phyloP scores from a whole-genome alignment of 139 green algal genomes.

The Tetradesmus lagerheimii region DNA sequence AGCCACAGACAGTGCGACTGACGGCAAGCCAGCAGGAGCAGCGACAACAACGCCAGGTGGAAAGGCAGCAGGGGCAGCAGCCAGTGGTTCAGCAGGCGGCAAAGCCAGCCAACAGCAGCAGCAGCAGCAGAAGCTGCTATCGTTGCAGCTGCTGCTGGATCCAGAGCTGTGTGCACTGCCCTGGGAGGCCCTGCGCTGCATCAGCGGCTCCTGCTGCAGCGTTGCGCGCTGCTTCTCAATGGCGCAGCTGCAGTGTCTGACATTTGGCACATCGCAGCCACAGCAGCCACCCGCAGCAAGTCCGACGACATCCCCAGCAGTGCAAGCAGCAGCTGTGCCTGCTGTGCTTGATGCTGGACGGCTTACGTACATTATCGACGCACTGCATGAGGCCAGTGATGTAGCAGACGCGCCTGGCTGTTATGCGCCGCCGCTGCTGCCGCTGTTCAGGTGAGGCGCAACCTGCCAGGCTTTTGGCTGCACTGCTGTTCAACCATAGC shows the following conservation, averaged over 20 bases:
- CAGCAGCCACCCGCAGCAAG: background rate
- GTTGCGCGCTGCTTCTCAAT: slow-evolving; percentile 54
- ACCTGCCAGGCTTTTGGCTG: background rate
- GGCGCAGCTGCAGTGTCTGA: slow-evolving; percentile 29
- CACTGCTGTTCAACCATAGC: too few relatives aligned
- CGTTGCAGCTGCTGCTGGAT: slow-evolving; percentile 62
- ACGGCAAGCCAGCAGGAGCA: background rate
- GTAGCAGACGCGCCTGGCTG: slow-evolving; percentile 33
- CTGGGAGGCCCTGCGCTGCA: slow-evolving; percentile 53
- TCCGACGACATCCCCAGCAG: background rate
- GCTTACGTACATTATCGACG: slow-evolving; percentile 57
- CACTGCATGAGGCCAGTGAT: slow-evolving; percentile 51
- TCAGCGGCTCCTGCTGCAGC: slow-evolving; percentile 41
- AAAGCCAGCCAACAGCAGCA: slow-evolving; percentile 15
- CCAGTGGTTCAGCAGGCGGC: background rate
- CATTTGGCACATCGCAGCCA: background rate
- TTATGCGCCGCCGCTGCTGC: slow-evolving; percentile 42
- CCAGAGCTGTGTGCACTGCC: slow-evolving; percentile 54
- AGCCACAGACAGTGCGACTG: background rate
- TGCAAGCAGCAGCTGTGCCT: background rate
- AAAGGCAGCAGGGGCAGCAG: slow-evolving; percentile 33
- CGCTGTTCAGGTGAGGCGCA: background rate
- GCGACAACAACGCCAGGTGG: slow-evolving; percentile 2
- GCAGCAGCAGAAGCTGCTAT: slow-evolving; percentile 14
- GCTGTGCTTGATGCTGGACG: slow-evolving; percentile 49